Evolutionary conservation across 306 rosid genomes (phyloP), one percentile per base, ranked within the genome.

Genomic region (Gleditsia sinensis): DNA sequence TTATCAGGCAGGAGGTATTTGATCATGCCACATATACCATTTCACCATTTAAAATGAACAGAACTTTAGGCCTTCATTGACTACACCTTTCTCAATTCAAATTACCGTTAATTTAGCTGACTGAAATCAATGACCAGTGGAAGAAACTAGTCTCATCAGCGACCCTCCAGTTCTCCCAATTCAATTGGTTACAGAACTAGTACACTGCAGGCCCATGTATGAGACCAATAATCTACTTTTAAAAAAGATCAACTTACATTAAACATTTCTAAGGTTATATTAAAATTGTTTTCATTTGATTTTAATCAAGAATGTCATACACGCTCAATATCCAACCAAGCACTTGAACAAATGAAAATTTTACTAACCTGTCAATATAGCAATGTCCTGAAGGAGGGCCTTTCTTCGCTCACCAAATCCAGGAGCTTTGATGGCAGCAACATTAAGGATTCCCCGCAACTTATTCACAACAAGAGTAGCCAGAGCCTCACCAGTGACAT

Each of bases 401-500:
- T 95, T 95, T 63, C 99, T 78, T 65, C 99, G 59, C 77, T 95
- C 99, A 36, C 97, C 99, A 77, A 94, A 94, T 9, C 98, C 69
- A 25, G 99, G 99, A 77, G 99, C 97, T 80, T 92, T 94, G 77
- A 95, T 88, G 79, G 99, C 99, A 66, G 99, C 99, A 57, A 95
- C 99, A 70, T 95, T 95, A 37, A 95, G 77, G 58, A 95, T 95
- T 72, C 99, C 99, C 25, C 99, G 88, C 80, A 95, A 71, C 80
- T 95, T 95, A 78, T 95, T 95, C 67, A 95, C 99, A 49, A 95
- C 99, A 80, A 95, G 99, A 12, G 99, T 95, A 0, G 99, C 99
- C 96, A 95, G 78, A 33, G 99, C 99, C 82, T 95, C 99, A 25
- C 99, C 99, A 65, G 98, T 84, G 63, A 95, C 74, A 87, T 95